phyloP scores from a whole-genome alignment of 352 stramenopile species.

The Phytopythium aichiense region DNA sequence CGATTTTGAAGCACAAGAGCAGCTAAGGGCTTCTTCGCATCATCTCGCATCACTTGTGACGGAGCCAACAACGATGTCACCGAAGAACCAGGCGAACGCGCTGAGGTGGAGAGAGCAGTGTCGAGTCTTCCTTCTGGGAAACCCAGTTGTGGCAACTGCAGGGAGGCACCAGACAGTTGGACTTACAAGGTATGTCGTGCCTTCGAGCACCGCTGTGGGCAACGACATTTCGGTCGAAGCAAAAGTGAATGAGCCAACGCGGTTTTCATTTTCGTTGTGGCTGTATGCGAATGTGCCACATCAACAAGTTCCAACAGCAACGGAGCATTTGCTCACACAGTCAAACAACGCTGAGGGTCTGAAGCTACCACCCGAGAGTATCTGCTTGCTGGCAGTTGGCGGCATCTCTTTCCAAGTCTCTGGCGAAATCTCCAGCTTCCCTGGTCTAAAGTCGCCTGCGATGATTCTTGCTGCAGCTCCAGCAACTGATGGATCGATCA shows the following conservation, averaged over 20 bases:
- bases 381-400: neutral
- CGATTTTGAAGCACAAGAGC: neutral
- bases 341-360: neutral
- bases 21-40: neutral
- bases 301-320: neutral
- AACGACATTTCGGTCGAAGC: neutral
- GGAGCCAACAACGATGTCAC: neutral
- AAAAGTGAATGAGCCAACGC: neutral
- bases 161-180: conserved; percentile 5
- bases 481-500: neutral
- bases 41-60: neutral
- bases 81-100: neutral
- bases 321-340: neutral
- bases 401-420: neutral
- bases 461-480: neutral
- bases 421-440: neutral
- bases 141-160: conserved; percentile 16
- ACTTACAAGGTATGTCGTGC: neutral
- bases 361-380: neutral
- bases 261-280: neutral
- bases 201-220: too few species aligned
- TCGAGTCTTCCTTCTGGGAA: conserved; percentile 15
- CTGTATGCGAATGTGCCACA: neutral
- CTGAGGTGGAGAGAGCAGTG: neutral
- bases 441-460: neutral